These are phyloP conservation scores for Pythium chondricola DNA, from an alignment of 352 stramenopile genomes.

Conservation along the genomic window DNA sequence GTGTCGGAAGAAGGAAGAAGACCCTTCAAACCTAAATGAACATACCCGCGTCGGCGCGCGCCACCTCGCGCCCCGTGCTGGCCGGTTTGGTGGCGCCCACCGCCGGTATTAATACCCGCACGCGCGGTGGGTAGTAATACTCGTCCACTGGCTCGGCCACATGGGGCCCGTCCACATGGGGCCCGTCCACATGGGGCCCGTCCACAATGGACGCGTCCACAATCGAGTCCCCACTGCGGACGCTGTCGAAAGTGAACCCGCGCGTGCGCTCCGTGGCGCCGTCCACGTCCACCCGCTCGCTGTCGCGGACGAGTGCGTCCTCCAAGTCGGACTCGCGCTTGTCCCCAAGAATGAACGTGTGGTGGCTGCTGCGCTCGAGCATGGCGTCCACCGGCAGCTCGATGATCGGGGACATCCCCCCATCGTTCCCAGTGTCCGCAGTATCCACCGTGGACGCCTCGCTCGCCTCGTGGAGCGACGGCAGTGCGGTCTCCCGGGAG, in stretches of 20 bases:
- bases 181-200: too few relatives aligned
- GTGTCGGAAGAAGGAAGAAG: too few relatives aligned
- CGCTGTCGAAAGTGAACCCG: constrained; percentile 14
- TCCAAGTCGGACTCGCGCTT: constrained; percentile 10
- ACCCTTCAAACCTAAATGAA: background rate
- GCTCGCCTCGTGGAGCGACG: constrained; percentile 64
- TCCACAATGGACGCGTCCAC: constrained; percentile 4
- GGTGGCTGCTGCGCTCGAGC: constrained; percentile 29
- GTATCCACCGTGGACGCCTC: constrained; percentile 35
- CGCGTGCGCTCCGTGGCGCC: background rate
- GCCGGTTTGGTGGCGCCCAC: too few relatives aligned
- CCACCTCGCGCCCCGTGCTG: too few relatives aligned
- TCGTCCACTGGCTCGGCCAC: too few relatives aligned
- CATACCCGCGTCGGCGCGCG: too few relatives aligned
- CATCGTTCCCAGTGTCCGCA: constrained; percentile 21
- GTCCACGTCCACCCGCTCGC: background rate
- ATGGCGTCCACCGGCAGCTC: constrained; percentile 38
- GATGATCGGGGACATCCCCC: constrained; percentile 48
- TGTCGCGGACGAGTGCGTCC: background rate
- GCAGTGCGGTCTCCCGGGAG: constrained; percentile 29
- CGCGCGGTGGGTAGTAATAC: too few relatives aligned
- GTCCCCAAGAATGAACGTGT: constrained; percentile 29
- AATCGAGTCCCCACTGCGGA: constrained; percentile 1
- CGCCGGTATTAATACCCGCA: too few relatives aligned
- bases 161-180: too few relatives aligned